Percentiles rank a stretch among this genome's conserved stretches.
Evolutionary conservation across 345 rosid genomes (phyloP).

Genomic region (Odontarrhena argentea): DNA sequence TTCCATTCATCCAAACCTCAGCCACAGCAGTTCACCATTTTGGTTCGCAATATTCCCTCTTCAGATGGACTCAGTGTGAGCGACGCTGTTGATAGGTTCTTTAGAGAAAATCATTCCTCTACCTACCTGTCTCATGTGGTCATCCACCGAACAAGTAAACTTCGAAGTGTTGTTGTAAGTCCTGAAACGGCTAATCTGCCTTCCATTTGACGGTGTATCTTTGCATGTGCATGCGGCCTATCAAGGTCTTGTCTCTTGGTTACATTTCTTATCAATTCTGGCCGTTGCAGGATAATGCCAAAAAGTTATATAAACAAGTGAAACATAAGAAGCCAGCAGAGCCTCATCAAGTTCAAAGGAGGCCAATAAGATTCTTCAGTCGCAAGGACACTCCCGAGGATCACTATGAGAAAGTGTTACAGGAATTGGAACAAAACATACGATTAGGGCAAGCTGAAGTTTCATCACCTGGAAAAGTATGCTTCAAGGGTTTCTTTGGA

Average conservation of each 20-base stretch:
- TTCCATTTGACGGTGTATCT: slow-evolving; percentile 10
- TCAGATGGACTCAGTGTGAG: slow-evolving; percentile 68
- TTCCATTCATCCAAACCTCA: slow-evolving; percentile 82
- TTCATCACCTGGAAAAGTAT: slow-evolving; percentile 63
- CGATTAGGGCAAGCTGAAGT: slow-evolving; percentile 70
- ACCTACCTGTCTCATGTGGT: slow-evolving; percentile 83
- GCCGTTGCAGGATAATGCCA: slow-evolving; percentile 56
- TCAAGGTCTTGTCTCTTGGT: slow-evolving; percentile 13
- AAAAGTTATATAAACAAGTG: slow-evolving; percentile 53
- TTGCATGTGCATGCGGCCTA: slow-evolving; percentile 14
- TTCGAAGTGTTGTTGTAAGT: slow-evolving; percentile 71
- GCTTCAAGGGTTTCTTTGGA: slow-evolving; percentile 12
- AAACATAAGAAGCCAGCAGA: slow-evolving; percentile 56
- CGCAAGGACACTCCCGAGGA: slow-evolving; percentile 59
- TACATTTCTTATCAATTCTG: slow-evolving; percentile 22
- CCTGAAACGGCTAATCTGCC: slow-evolving; percentile 2
- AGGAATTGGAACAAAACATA: slow-evolving; percentile 65
- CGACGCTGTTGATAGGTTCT: slow-evolving; percentile 82
- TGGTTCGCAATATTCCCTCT: slow-evolving; percentile 79
- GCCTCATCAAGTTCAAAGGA: slow-evolving; percentile 45
- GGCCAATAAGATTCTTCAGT: slow-evolving; percentile 51
- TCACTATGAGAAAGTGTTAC: slow-evolving; percentile 70
- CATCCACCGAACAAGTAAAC: slow-evolving; percentile 73
- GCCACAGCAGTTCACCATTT: slow-evolving; percentile 87
- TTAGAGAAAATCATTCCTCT: slow-evolving; percentile 62